Conservation (phyloP, 345 rosid species). For the Cardamine occulta region DNA sequence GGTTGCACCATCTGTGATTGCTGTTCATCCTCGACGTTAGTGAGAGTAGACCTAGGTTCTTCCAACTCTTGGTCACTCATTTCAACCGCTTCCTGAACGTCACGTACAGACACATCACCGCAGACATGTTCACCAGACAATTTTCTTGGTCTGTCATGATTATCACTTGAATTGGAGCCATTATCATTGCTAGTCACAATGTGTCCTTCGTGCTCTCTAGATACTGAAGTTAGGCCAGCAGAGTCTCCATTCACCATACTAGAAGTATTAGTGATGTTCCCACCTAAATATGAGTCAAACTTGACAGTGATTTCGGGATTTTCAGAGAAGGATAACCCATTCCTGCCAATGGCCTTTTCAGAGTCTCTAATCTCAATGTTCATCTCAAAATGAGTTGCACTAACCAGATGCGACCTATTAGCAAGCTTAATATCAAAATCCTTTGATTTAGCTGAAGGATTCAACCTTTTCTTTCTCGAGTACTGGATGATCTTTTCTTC, state of each 20-base stretch:
- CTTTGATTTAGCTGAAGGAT: conserved; percentile 35
- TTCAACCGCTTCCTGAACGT: conserved; percentile 36
- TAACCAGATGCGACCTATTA: conserved; percentile 17
- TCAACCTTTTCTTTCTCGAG: conserved; percentile 74
- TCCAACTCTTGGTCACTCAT: conserved; percentile 39
- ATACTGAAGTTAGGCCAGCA: conserved; percentile 35
- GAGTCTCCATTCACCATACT: conserved; percentile 35
- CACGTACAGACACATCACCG: conserved; percentile 32
- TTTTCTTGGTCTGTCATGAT: conserved; percentile 39
- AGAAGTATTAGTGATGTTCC: conserved; percentile 28
- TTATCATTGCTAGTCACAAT: conserved; percentile 27
- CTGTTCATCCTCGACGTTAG: conserved; percentile 37
- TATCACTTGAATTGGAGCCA: conserved; percentile 29
- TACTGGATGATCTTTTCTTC: conserved; percentile 72
- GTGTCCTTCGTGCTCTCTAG: conserved; percentile 43
- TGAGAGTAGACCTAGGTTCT: conserved; percentile 32
- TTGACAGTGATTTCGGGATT: conserved; percentile 20
- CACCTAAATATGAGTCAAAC: conserved; percentile 19
- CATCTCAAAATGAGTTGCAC: conserved; percentile 31
- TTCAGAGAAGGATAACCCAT: conserved; percentile 8
- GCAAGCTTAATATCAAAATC: conserved; percentile 5
- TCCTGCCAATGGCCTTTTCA: conserved; percentile 31
- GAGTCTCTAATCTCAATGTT: conserved; percentile 33
- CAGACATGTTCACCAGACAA: conserved; percentile 35
- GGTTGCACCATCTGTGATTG: conserved; percentile 30